Percentiles rank a stretch among this genome's conserved stretches.
These are phyloP conservation scores for Aquilaria yunnanensis DNA, from an alignment of 345 rosid species.

Conservation along the genomic window DNA sequence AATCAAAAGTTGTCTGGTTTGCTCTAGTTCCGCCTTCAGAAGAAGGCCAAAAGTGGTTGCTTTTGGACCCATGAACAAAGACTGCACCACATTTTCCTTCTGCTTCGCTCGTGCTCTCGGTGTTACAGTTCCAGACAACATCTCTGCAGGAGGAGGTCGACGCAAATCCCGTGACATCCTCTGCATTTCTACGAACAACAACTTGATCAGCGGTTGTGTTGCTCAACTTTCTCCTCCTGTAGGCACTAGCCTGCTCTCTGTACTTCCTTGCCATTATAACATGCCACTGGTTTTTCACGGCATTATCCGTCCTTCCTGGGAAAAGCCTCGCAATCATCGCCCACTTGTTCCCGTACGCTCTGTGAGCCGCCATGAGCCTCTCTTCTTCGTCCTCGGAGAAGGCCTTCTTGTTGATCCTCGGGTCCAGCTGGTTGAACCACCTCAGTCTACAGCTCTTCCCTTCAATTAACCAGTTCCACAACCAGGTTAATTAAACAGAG, in stretches of 20 bases:
- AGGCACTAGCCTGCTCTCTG: slow-evolving; percentile 36
- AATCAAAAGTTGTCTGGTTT: slow-evolving; percentile 20
- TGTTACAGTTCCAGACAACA: slow-evolving; percentile 4
- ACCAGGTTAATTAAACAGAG: neutral
- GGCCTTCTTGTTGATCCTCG: slow-evolving; percentile 30
- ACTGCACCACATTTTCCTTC: slow-evolving; percentile 10
- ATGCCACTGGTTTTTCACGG: slow-evolving; percentile 68
- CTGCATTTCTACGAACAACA: slow-evolving; percentile 18
- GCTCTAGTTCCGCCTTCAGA: slow-evolving; percentile 9
- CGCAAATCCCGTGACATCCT: neutral
- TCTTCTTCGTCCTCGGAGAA: slow-evolving; percentile 43
- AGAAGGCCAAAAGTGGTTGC: slow-evolving; percentile 11
- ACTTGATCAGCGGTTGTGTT: slow-evolving; percentile 3
- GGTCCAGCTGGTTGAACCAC: slow-evolving; percentile 50
- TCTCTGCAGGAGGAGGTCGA: slow-evolving; percentile 5
- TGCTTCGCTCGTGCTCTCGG: slow-evolving; percentile 2
- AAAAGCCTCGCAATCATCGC: slow-evolving; percentile 54
- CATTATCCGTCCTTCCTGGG: slow-evolving; percentile 64
- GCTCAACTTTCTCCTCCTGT: slow-evolving; percentile 23
- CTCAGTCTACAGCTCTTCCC: slow-evolving; percentile 52
- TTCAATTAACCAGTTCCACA: slow-evolving; percentile 1
- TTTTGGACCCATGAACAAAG: slow-evolving; percentile 23
- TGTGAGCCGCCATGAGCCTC: slow-evolving; percentile 49
- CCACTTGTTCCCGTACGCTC: slow-evolving; percentile 63
- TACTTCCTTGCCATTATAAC: slow-evolving; percentile 61